Conservation (phyloP, 108 stramenopile genomes). For the Pinguiococcus pyrenoidosus region DNA sequence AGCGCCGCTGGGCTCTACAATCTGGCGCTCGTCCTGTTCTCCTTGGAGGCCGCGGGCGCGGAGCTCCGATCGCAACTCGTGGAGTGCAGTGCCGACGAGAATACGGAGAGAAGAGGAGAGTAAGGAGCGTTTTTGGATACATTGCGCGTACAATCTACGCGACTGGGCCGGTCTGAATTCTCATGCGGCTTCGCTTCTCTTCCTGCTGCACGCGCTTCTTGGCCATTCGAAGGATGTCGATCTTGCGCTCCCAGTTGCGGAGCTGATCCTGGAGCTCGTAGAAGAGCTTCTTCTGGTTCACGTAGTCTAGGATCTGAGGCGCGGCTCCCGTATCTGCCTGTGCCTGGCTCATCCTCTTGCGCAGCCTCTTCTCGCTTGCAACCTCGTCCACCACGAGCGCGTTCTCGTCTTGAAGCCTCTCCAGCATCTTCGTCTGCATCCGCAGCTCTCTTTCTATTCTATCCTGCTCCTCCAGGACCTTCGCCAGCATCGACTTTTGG, state of each 20-base stretch:
- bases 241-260: conserved; percentile 44
- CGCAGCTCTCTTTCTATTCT: conserved; percentile 35
- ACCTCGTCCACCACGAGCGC: conserved; percentile 2
- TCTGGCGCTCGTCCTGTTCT: no score
- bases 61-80: no score
- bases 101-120: no score
- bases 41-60: no score
- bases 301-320: conserved; percentile 47
- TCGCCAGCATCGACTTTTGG: conserved; percentile 32
- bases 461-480: conserved; percentile 12
- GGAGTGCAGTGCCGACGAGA: no score
- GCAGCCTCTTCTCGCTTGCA: background rate
- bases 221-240: no score
- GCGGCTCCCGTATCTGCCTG: conserved; percentile 30
- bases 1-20: no score
- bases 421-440: conserved; percentile 1
- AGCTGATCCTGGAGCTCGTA: conserved; percentile 23
- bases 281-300: conserved; percentile 32
- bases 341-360: background rate
- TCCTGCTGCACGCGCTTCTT: no score
- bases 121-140: no score
- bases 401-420: conserved; percentile 30
- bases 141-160: no score
- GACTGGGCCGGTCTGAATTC: no score
- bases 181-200: no score